phyloP scores from a whole-genome alignment of 768 basidiomycete genomes.

The Mycena leptocephala region DNA sequence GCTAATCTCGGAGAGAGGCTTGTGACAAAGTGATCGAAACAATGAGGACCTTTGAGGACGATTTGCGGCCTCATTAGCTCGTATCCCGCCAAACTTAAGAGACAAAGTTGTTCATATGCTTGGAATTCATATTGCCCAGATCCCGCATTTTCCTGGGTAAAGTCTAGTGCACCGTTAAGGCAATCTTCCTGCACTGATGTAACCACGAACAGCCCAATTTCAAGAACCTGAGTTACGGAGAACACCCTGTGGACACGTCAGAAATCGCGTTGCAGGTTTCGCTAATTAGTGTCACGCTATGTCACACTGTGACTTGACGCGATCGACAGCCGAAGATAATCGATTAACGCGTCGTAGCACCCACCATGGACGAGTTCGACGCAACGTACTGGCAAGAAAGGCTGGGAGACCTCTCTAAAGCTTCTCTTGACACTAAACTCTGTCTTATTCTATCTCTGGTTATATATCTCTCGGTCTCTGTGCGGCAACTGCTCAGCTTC shows the following conservation, averaged over 20 bases:
- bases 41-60: neutral
- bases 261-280: neutral
- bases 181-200: neutral
- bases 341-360: neutral
- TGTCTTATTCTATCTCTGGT: neutral
- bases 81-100: neutral
- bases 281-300: neutral
- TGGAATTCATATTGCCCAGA: neutral
- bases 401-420: neutral
- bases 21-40: neutral
- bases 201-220: neutral
- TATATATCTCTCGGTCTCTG: neutral
- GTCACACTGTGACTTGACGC: constrained; percentile 7
- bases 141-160: neutral
- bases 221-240: neutral
- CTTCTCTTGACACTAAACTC: neutral
- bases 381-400: neutral
- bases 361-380: neutral
- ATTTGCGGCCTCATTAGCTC: neutral
- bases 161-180: neutral
- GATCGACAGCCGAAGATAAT: neutral
- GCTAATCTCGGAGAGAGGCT: neutral
- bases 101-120: neutral
- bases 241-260: neutral
- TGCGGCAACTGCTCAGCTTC: neutral